Percentiles rank a stretch among this genome's conserved stretches.
Evolutionary conservation across 768 basidiomycete species (phyloP).

Genomic region (Coprinopsis sp.): DNA sequence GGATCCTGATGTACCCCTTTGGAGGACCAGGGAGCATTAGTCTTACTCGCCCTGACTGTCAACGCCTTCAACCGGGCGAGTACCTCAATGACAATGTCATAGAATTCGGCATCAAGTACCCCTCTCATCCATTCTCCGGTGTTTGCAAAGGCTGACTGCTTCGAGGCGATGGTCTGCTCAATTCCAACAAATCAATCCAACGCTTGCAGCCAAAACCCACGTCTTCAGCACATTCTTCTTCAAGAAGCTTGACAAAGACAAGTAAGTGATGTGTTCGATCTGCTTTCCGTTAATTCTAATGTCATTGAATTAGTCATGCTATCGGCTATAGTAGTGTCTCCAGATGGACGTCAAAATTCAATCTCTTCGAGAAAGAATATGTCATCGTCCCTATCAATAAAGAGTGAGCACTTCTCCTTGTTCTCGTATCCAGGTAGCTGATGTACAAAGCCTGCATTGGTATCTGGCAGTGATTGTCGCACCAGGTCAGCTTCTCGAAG

Average conservation of each 20-base stretch:
- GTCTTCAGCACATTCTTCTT: conserved; percentile 98
- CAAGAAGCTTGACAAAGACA: conserved; percentile 79
- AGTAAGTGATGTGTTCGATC: conserved; percentile 30
- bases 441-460: conserved; percentile 78
- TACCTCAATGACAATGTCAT: conserved; percentile 95
- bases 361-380: conserved; percentile 87
- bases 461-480: conserved; percentile 91
- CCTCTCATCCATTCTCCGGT: too few species aligned
- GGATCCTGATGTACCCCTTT: too few species aligned
- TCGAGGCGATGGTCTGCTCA: too few species aligned
- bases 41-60: conserved; percentile 72
- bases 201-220: conserved; percentile 68
- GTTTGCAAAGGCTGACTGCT: too few species aligned
- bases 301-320: too few species aligned
- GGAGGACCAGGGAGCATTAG: conserved; percentile 57
- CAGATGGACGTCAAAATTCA: conserved; percentile 89
- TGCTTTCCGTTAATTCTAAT: too few species aligned
- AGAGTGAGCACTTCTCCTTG: conserved; percentile 49
- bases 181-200: conserved; percentile 53
- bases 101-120: conserved; percentile 91
- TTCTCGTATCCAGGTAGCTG: background rate
- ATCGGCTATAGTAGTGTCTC: conserved; percentile 78
- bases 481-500: conserved; percentile 59
- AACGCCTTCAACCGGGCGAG: conserved; percentile 69
- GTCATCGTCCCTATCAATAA: conserved; percentile 97